Evolutionary conservation across 106 monocot genomes (phyloP), one percentile per base, ranked within the genome.

Genomic region (Triglochin maritima): DNA sequence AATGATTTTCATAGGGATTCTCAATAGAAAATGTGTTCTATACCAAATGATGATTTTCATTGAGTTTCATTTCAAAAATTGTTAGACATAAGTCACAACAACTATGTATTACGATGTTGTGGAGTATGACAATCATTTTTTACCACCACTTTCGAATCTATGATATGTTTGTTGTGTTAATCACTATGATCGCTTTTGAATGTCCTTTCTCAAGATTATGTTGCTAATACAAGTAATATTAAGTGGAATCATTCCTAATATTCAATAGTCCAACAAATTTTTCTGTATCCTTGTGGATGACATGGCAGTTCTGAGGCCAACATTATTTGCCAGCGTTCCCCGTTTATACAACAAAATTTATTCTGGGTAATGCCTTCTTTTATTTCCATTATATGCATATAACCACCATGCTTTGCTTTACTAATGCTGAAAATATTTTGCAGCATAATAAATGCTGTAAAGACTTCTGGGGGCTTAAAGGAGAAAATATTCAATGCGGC

Each of bases 331-430:
- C 17, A 91, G 96, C 68, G 96, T 98, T 53, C 96, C 96, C 65
- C 86, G 96, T 46, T 65, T 98, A 51, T 98, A 79, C 69, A 98
- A 98, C 74, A 83, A 85, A 88, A 88, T 98, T 52, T 98, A 98
- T 79, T 81, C 88, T 72, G 96, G 88, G 96, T 88, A 84, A 67
- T 46, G 16, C 70, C 29, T 7, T 80, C 16, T 60, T 70, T 8
- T 49, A 6, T 59, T 48, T 8, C 6, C 48, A 64, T 47, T 48
- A 47, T 7, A 9, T 29, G 29, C 29, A 29, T 29, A 29, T 7
- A 9, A 64, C 4, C 46, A 64, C 49, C 12, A 13, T 9, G 64
- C 43, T 6, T 7, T 7, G 46, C 16, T 64, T 45, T 64, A 48
- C 64, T 64, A 17, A 64, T 53, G 5, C 10, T 12, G 11, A 66